Percentiles rank a stretch among this genome's conserved stretches.
These are phyloP conservation scores for Alternaria brassicae DNA, from an alignment of 2,329 filamentous ascomycete genomes.

Conservation along the genomic window DNA sequence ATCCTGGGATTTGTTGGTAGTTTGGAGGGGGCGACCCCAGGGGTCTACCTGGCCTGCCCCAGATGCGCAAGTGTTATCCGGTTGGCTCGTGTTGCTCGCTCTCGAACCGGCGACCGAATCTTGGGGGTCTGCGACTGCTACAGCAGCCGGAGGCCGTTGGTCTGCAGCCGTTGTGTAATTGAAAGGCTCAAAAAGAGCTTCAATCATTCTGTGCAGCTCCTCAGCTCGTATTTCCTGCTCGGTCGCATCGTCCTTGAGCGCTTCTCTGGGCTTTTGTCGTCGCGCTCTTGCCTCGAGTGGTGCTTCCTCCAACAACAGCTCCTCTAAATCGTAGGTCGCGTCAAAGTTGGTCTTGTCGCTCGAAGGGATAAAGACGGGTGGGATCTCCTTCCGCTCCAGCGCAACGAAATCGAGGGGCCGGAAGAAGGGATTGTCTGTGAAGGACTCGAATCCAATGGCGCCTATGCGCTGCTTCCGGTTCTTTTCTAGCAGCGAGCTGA, in stretches of 20 bases:
- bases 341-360: conserved; percentile 99
- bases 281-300: conserved; percentile 90
- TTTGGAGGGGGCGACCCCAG: conserved; percentile 38
- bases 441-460: conserved; percentile 80
- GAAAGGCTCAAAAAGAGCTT: conserved; percentile 91
- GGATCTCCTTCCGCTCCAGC: conserved; percentile 84
- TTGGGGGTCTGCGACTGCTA: conserved; percentile 38
- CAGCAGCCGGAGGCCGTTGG: conserved; percentile 62
- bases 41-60: conserved; percentile 43
- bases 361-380: conserved; percentile 90
- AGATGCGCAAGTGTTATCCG: conserved; percentile 43
- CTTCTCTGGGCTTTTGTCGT: conserved; percentile 90
- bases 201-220: conserved; percentile 91
- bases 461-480: conserved; percentile 84
- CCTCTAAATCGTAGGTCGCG: conserved; percentile 95
- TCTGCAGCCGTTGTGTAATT: conserved; percentile 89
- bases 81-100: conserved; percentile 46
- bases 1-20: conserved; percentile 44
- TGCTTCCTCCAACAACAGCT: conserved; percentile 90
- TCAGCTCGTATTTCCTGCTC: conserved; percentile 95
- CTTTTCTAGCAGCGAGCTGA: conserved; percentile 80
- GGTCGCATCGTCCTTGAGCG: conserved; percentile 91
- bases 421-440: conserved; percentile 91
- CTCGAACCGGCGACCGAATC: conserved; percentile 42
- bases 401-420: conserved; percentile 81